Base-by-base conservation (phyloP, 1,284 basidiomycete genomes). In the Ceratobasidium sp. region DNA sequence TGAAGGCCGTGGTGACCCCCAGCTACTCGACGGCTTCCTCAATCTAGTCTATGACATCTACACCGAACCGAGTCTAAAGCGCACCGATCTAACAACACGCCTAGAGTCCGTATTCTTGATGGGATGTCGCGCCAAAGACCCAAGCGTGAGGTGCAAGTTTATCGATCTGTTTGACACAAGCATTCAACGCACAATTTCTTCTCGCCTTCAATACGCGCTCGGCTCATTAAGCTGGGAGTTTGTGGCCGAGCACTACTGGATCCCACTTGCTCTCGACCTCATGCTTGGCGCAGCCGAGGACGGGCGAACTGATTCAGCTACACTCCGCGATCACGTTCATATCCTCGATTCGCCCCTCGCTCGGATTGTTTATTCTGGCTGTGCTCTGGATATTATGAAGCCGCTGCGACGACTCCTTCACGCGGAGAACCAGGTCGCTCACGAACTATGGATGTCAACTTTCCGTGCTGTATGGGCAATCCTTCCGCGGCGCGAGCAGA, bases 201-300 rank as follows among this genome's bases (percentile, higher is more conserved):
- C 90, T 78, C 93, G 98, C 40, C 85, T 99, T 67, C 94, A 94
- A 70, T 99, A 98, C 85, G 91, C 99, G 80, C 89, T 98, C 69
- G 96, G 96, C 40, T 92, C 96, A 26, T 97, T 99, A 85, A 97
- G 90, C 83, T 99, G 98, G 98, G 98, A 99, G 81, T 91, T 93
- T 12, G 86, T 99, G 23, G 92, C 95, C 1, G 96, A 98, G 81
- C 91, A 94, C 79, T 97, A 98, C 83, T 99, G 98, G 98, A 94
- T 98, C 64, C 93, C 95, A 80, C 90, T 99, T 61, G 96, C 96
- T 46, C 87, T 99, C 38, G 94, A 98, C 82, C 91, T 99, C 38
- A 86, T 99, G 26, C 90, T 99, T 13, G 95, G 96, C 23, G 90
- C 94, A 15, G 88, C 92, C n/a, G 94, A 97, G 81, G 75, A 75